phyloP scores from a whole-genome alignment of 129 eudicot genomes.

The Oenanthe sinensis region DNA sequence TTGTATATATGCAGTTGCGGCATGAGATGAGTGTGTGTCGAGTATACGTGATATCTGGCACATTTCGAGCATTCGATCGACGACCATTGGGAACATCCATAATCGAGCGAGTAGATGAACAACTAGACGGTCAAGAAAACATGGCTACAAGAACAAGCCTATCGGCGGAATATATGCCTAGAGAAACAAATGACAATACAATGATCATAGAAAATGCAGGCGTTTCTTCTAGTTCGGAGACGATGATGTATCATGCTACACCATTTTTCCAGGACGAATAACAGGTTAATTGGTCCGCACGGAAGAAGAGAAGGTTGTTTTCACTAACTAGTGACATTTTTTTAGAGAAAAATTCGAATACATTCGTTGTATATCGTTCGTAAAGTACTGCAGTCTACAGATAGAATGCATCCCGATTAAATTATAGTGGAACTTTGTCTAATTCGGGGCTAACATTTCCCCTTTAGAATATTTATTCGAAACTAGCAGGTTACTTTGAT shows the following conservation, averaged over 20 bases:
- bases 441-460: background rate
- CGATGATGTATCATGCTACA: background rate
- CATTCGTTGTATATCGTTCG: background rate
- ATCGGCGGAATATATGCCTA: background rate
- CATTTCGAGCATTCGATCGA: slow-evolving; percentile 9
- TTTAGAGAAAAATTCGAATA: no score
- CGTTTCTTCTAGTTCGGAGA: background rate
- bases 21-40: slow-evolving; percentile 11
- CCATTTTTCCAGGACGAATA: background rate
- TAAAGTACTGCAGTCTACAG: background rate
- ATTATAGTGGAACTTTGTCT: background rate
- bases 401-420: background rate
- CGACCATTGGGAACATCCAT: slow-evolving; percentile 3
- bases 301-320: background rate
- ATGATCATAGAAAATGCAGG: background rate
- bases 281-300: no score
- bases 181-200: background rate
- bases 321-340: background rate
- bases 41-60: slow-evolving; percentile 6
- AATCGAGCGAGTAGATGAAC: background rate
- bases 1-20: slow-evolving; percentile 4
- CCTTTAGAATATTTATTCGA: background rate
- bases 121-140: background rate
- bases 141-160: background rate
- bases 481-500: background rate